These are phyloP conservation scores for Lonicera japonica DNA, from an alignment of 129 eudicot species.

Conservation along the genomic window DNA sequence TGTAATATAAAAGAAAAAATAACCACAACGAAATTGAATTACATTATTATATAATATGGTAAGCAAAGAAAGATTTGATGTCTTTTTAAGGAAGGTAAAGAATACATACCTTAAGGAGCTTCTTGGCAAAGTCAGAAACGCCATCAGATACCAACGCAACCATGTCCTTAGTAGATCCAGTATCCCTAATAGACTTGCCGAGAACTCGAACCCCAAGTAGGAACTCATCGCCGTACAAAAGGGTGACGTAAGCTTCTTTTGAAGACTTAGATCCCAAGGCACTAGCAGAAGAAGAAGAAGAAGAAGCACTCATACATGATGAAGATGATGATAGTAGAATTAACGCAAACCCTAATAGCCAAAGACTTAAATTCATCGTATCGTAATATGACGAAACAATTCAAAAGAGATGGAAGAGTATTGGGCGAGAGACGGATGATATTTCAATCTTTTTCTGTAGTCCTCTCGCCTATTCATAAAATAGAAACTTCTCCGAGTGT, in stretches of 20 bases:
- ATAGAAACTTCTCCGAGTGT: no score
- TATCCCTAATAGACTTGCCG: constrained; percentile 86
- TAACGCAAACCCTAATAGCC: constrained; percentile 3
- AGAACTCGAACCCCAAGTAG: constrained; percentile 89
- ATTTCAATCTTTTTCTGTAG: no score
- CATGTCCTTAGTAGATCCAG: constrained; percentile 70
- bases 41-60: no score
- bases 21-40: no score
- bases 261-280: constrained; percentile 41
- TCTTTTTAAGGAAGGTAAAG: not conserved
- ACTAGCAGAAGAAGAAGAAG: no score
- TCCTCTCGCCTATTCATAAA: no score
- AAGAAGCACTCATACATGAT: constrained; percentile 1
- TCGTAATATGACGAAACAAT: not conserved
- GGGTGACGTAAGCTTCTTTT: constrained; percentile 82
- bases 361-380: constrained; percentile 1
- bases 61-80: no score
- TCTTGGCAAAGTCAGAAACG: constrained; percentile 73
- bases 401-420: not conserved
- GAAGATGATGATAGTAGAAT: not conserved
- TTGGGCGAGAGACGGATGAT: no score
- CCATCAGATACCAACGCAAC: constrained; percentile 97
- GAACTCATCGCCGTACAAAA: constrained; percentile 92
- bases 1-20: no score
- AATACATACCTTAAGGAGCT: constrained; percentile 52